A percentile compares a stretch with the other conserved stretches of the same genome.
Evolutionary conservation across 2,329 filamentous ascomycete genomes (phyloP).

Genomic region (Stachybotrys chartarum): DNA sequence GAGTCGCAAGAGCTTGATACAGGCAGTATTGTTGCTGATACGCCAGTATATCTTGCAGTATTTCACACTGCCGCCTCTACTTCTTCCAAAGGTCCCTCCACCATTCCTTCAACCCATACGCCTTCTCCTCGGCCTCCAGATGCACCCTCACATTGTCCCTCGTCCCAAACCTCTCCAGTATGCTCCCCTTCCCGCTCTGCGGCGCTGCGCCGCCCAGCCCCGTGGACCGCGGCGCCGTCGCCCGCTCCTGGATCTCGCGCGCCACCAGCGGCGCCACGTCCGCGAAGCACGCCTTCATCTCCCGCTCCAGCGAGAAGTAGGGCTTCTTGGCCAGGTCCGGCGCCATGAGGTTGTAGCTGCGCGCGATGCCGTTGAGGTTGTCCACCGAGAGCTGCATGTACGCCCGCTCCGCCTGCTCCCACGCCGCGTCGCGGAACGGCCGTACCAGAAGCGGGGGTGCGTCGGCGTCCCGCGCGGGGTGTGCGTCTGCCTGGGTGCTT

Average conservation of each 20-base stretch:
- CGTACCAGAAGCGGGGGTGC: slow-evolving; percentile 28
- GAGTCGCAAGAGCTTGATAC: no score
- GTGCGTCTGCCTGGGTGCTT: slow-evolving; percentile 3
- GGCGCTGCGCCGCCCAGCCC: slow-evolving; percentile 17
- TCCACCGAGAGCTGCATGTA: slow-evolving; percentile 73
- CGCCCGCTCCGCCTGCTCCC: slow-evolving; percentile 63
- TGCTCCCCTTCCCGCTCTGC: slow-evolving; percentile 30
- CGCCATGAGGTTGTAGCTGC: slow-evolving; percentile 92
- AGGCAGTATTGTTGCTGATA: no score
- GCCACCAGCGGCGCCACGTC: slow-evolving; percentile 76
- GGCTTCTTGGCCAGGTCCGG: slow-evolving; percentile 89
- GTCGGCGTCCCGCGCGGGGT: slow-evolving; percentile 2
- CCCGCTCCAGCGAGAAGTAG: slow-evolving; percentile 77
- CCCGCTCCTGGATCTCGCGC: slow-evolving; percentile 63
- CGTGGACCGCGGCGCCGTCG: slow-evolving; percentile 36
- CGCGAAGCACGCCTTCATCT: slow-evolving; percentile 73
- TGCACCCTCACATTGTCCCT: slow-evolving; percentile 49
- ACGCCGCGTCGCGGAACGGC: slow-evolving; percentile 72
- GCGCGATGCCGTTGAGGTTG: slow-evolving; percentile 70
- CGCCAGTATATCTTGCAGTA: no score
- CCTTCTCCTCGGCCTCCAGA: slow-evolving; percentile 65
- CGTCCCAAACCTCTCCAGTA: slow-evolving; percentile 55
- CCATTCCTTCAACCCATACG: slow-evolving; percentile 84
- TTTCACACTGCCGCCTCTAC: no score
- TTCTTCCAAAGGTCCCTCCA: slow-evolving; percentile 70